phyloP scores from a whole-genome alignment of 768 basidiomycete genomes.

The Russula sp. region DNA sequence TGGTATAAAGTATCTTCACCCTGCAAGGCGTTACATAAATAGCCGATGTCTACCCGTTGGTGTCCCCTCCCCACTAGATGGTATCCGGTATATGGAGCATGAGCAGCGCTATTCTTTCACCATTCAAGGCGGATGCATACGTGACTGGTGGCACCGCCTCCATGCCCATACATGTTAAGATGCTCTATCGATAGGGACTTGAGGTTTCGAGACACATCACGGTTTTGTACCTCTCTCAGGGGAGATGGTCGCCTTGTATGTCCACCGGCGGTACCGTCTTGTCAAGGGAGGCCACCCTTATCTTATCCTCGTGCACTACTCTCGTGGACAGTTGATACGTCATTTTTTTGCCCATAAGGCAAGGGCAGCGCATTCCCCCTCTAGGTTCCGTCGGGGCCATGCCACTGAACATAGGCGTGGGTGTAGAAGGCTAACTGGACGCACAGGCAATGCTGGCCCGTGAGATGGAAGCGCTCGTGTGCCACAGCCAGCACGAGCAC shows the following conservation, averaged over 20 bases:
- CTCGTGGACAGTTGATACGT: conserved; percentile 59
- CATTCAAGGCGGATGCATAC: conserved; percentile 46
- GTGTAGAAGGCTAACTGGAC: conserved; percentile 18
- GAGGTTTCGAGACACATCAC: conserved; percentile 68
- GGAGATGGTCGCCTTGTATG: conserved; percentile 59
- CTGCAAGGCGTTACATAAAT: no score
- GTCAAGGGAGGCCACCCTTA: conserved; percentile 66
- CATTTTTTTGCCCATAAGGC: conserved; percentile 46
- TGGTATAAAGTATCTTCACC: no score
- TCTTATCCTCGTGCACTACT: conserved; percentile 70
- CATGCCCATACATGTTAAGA: conserved; percentile 2
- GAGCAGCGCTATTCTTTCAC: conserved; percentile 58
- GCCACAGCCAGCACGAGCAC: conserved; percentile 37
- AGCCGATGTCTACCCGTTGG: conserved; percentile 19
- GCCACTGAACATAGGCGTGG: conserved; percentile 11
- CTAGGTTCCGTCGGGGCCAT: conserved; percentile 5
- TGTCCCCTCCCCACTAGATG: conserved; percentile 63
- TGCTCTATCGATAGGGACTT: conserved; percentile 49
- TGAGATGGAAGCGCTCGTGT: conserved; percentile 66
- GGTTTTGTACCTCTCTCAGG: conserved; percentile 67
- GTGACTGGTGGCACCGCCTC: conserved; percentile 26
- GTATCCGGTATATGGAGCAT: conserved; percentile 68
- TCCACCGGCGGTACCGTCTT: conserved; percentile 67
- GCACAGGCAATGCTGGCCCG: conserved; percentile 63
- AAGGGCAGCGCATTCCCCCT: conserved; percentile 54